Conservation (phyloP, 192 early-diverging fungal genomes). For the Physocladia obscura region DNA sequence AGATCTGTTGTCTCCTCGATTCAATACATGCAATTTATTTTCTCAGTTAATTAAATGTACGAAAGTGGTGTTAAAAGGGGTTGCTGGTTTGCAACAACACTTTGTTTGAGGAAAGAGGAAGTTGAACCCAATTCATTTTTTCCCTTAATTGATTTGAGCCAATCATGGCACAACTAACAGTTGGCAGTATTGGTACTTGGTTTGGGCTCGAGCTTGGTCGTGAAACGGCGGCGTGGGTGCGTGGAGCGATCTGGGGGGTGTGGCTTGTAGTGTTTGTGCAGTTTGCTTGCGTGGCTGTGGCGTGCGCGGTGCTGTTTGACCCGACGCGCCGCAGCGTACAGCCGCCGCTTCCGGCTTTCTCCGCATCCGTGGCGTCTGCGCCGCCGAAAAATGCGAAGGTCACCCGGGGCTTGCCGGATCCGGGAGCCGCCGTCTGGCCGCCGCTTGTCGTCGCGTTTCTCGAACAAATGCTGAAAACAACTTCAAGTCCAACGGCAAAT, state of each 20-base stretch:
- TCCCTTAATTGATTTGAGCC: no score
- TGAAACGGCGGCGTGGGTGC: no score
- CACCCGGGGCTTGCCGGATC: background rate
- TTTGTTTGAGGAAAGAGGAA: no score
- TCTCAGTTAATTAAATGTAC: no score
- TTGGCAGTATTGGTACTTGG: no score
- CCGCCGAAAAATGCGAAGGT: background rate
- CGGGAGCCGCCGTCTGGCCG: background rate
- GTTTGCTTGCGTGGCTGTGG: constrained; percentile 23
- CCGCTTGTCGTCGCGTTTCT: background rate
- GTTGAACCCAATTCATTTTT: no score
- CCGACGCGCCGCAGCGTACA: constrained; percentile 21
- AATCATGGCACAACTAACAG: no score
- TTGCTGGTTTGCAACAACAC: no score
- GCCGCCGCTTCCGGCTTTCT: background rate
- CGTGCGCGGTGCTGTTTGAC: constrained; percentile 31
- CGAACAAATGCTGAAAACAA: background rate
- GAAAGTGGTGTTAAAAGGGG: no score
- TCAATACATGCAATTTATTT: no score
- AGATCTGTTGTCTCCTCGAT: no score
- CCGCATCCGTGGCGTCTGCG: background rate
- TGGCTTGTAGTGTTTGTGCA: constrained; percentile 29
- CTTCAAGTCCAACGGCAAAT: background rate
- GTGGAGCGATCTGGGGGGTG: constrained; percentile 38
- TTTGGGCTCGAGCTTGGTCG: no score